phyloP scores from a whole-genome alignment of 179 eudicot genomes.

The Spinacia oleracea region DNA sequence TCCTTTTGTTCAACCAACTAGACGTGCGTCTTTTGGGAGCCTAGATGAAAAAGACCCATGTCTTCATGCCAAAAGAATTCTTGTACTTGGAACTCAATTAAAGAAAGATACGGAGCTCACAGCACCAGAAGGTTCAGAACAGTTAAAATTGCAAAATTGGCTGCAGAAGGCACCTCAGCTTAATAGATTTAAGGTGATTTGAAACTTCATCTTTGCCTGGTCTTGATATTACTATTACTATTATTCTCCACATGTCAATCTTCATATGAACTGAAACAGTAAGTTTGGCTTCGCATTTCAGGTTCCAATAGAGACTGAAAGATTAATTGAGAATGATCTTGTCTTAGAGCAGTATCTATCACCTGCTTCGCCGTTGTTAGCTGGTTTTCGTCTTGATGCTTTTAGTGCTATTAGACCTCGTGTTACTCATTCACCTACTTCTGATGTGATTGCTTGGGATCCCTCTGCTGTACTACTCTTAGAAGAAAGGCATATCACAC shows the following conservation, averaged over 20 bases:
- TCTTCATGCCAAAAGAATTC: constrained; percentile 82
- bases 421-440: constrained; percentile 72
- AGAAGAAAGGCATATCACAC: constrained; percentile 71
- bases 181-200: constrained; percentile 78
- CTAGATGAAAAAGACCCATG: constrained; percentile 59
- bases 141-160: constrained; percentile 69
- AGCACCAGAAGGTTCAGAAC: constrained; percentile 61
- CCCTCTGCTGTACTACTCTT: constrained; percentile 43
- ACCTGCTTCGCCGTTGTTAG: constrained; percentile 81
- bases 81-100: constrained; percentile 64
- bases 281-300: constrained; percentile 31
- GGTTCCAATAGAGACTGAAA: constrained; percentile 89
- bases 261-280: neutral
- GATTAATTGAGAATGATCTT: constrained; percentile 70
- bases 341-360: constrained; percentile 73
- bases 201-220: constrained; percentile 12
- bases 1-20: constrained; percentile 59
- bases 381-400: constrained; percentile 92
- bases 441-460: constrained; percentile 48
- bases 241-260: neutral
- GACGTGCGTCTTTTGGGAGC: constrained; percentile 84
- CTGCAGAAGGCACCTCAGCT: constrained; percentile 73
- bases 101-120: constrained; percentile 50
- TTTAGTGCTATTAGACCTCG: constrained; percentile 85
- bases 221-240: neutral